Percentiles rank a stretch among this genome's conserved stretches.
These are phyloP conservation scores for Cutaneotrichosporon cutaneum DNA, from an alignment of 1,284 basidiomycete genomes.

Conservation along the genomic window DNA sequence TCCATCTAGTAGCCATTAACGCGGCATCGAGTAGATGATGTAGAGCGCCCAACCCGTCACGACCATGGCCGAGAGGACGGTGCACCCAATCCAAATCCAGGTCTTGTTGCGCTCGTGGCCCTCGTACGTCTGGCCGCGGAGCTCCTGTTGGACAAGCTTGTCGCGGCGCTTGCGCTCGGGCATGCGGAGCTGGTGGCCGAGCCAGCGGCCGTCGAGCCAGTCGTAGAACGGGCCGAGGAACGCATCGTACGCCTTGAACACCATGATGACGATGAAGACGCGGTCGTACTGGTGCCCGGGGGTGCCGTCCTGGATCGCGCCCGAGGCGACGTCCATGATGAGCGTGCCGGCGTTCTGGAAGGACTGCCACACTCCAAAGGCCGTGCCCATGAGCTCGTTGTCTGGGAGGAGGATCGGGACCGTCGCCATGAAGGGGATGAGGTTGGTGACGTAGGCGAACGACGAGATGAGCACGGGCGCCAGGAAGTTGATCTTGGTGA, in stretches of 20 bases:
- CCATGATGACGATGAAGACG: slow-evolving; percentile 49
- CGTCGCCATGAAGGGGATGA: slow-evolving; percentile 51
- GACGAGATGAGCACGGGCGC: slow-evolving; percentile 50
- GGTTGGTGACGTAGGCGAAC: slow-evolving; percentile 50
- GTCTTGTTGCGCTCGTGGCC: slow-evolving; percentile 17
- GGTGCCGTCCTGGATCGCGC: slow-evolving; percentile 54
- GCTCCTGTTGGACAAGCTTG: slow-evolving; percentile 24
- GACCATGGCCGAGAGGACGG: slow-evolving; percentile 1
- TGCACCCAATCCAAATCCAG: background rate
- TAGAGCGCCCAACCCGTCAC: slow-evolving; percentile 11
- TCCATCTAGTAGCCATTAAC: no score
- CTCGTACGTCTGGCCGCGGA: slow-evolving; percentile 17
- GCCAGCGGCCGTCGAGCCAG: slow-evolving; percentile 27
- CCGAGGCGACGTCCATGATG: slow-evolving; percentile 52
- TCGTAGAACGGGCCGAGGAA: slow-evolving; percentile 39
- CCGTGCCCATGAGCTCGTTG: slow-evolving; percentile 52
- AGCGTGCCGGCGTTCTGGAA: slow-evolving; percentile 26
- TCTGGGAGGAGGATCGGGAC: slow-evolving; percentile 53
- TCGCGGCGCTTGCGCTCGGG: slow-evolving; percentile 35
- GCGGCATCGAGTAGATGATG: slow-evolving; percentile 17
- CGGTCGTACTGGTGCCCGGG: slow-evolving; percentile 38
- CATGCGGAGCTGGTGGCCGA: slow-evolving; percentile 33
- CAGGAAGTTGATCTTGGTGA: slow-evolving; percentile 52
- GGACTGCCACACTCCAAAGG: slow-evolving; percentile 55
- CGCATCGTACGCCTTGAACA: slow-evolving; percentile 46